Percentiles rank a stretch among this genome's conserved stretches.
Conservation (phyloP, 2,329 filamentous ascomycete species). For the Penicillium sp. region DNA sequence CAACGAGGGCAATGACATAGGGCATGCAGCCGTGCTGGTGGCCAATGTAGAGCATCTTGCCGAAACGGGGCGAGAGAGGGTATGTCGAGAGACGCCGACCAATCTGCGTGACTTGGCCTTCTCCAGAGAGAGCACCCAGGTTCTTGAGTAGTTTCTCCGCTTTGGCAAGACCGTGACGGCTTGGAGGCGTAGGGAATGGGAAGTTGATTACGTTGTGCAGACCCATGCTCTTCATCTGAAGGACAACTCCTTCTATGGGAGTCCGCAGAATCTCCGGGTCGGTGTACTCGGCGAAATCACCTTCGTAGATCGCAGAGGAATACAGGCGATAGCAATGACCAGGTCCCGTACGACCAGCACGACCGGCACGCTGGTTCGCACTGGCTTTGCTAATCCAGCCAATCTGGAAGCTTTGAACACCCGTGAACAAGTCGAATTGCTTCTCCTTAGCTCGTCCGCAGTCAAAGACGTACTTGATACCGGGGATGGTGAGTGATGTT, state of each 20-base stretch:
- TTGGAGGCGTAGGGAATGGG: conserved; percentile 89
- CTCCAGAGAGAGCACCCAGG: conserved; percentile 71
- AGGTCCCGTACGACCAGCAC: conserved; percentile 90
- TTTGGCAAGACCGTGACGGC: conserved; percentile 69
- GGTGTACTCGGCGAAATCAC: conserved; percentile 81
- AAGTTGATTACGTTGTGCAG: conserved; percentile 89
- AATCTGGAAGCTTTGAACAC: conserved; percentile 92
- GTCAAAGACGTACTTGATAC: conserved; percentile 93
- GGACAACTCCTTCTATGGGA: conserved; percentile 86
- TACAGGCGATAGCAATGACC: conserved; percentile 95
- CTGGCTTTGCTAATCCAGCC: conserved; percentile 98
- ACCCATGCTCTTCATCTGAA: conserved; percentile 94
- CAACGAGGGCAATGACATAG: conserved; percentile 84
- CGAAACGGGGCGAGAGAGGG: conserved; percentile 84
- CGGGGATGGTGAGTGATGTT: conserved; percentile 94
- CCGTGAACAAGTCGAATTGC: conserved; percentile 80
- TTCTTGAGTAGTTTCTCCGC: conserved; percentile 86
- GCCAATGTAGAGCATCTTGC: conserved; percentile 86
- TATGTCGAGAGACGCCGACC: conserved; percentile 84
- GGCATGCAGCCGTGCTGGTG: conserved; percentile 77
- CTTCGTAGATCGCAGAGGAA: conserved; percentile 86
- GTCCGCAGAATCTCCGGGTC: conserved; percentile 87
- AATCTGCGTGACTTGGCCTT: conserved; percentile 72
- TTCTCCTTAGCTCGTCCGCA: conserved; percentile 90
- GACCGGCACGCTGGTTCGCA: conserved; percentile 84